Conservation (phyloP, 768 basidiomycete species). For the Paxillus rubicundulus region DNA sequence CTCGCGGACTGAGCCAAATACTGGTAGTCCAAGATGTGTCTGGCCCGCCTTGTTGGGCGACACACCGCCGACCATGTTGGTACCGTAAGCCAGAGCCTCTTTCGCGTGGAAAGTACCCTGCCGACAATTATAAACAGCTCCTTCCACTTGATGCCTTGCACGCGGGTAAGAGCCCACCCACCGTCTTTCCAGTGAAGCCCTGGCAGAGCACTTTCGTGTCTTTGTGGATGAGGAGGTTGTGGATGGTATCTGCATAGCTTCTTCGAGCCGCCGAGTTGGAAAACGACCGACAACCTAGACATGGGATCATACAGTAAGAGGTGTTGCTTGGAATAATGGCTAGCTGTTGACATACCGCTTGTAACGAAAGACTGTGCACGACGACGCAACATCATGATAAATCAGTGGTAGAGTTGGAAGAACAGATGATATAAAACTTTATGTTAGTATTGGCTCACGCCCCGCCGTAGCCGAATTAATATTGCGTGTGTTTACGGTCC, state of each 20-base stretch:
- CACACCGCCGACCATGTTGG: constrained; percentile 97
- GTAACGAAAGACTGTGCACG: constrained; percentile 54
- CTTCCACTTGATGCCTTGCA: background rate
- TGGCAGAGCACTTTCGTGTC: constrained; percentile 92
- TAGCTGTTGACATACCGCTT: constrained; percentile 41
- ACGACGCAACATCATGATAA: constrained; percentile 54
- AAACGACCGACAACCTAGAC: constrained; percentile 70
- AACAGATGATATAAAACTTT: constrained; percentile 9
- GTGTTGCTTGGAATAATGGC: background rate
- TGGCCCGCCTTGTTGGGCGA: constrained; percentile 96
- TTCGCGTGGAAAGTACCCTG: constrained; percentile 96
- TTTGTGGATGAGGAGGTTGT: constrained; percentile 89
- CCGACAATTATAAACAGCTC: constrained; percentile 4
- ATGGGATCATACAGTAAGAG: background rate
- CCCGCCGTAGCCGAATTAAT: constrained; percentile 22
- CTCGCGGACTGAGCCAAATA: constrained; percentile 90
- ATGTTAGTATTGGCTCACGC: constrained; percentile 5
- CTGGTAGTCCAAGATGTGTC: constrained; percentile 91
- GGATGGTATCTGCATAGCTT: constrained; percentile 85
- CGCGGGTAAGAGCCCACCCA: constrained; percentile 32
- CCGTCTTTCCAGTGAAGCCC: constrained; percentile 97
- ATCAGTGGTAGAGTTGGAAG: constrained; percentile 10
- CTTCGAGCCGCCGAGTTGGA: constrained; percentile 70
- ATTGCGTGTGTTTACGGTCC: constrained; percentile 24
- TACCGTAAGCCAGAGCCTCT: constrained; percentile 93